phyloP scores from a whole-genome alignment of 305 asterid genomes.

The Fraxinus platypoda region DNA sequence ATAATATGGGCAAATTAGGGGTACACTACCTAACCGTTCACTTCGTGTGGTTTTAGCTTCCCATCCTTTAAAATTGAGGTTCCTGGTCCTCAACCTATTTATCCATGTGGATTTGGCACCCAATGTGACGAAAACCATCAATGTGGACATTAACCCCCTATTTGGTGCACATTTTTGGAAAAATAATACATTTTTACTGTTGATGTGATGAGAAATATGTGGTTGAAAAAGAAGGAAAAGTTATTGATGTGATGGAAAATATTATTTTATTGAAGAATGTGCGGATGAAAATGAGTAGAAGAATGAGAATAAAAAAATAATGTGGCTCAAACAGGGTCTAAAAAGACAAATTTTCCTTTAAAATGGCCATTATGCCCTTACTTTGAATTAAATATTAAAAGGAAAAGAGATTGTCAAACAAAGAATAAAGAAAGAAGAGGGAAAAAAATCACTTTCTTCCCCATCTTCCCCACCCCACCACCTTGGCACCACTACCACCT shows the following conservation, averaged over 20 bases:
- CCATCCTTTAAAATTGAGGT: neutral
- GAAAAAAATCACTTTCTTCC: neutral
- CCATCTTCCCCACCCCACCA: neutral
- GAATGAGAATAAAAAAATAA: no score
- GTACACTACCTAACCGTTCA: neutral
- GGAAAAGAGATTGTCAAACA: neutral
- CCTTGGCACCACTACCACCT: neutral
- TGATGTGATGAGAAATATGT: no score
- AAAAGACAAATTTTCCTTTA: neutral
- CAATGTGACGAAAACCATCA: neutral
- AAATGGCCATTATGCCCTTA: neutral
- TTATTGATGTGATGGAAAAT: no score
- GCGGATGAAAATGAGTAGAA: no score
- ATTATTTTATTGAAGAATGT: no score
- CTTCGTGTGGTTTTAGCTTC: neutral
- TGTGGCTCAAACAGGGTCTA: no score
- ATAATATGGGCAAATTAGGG: neutral
- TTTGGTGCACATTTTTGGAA: no score
- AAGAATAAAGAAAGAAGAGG: neutral
- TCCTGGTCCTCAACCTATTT: neutral
- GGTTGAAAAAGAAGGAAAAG: no score
- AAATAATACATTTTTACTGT: no score
- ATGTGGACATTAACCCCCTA: no score
- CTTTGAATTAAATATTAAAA: neutral
- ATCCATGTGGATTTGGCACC: neutral